phyloP scores from a whole-genome alignment of 2,329 filamentous ascomycete genomes.

The Oidium heveae region DNA sequence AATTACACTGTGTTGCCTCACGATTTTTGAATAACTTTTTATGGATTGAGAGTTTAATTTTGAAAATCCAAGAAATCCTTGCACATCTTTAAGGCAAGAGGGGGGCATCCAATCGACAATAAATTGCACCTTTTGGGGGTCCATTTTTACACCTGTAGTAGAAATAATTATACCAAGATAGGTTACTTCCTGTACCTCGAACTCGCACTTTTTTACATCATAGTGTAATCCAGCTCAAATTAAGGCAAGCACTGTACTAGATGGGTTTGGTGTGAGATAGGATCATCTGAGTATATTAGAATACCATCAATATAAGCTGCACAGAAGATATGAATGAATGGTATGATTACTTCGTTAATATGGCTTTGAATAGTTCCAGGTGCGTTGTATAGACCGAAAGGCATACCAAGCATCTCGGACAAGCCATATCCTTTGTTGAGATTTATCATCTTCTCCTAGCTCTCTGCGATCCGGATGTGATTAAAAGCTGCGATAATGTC shows the following conservation, averaged over 20 bases:
- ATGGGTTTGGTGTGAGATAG: background rate
- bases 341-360: background rate
- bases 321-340: background rate
- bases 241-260: background rate
- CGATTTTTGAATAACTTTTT: background rate
- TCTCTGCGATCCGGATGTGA: background rate
- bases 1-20: background rate
- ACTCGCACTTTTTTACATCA: background rate
- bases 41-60: background rate
- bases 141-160: background rate
- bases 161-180: no score
- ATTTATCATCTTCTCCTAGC: background rate
- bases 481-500: background rate
- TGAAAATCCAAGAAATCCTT: no score
- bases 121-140: background rate
- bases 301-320: background rate
- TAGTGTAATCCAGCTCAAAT: background rate
- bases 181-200: background rate
- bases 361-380: background rate
- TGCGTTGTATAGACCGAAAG: background rate
- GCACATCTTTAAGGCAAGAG: background rate
- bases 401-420: background rate
- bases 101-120: background rate
- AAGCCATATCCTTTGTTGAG: background rate
- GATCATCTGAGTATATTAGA: background rate